Evolutionary conservation across 2,329 filamentous ascomycete species (phyloP), one percentile per base, ranked within the genome.

Genomic region (Pseudocercospora cruenta): DNA sequence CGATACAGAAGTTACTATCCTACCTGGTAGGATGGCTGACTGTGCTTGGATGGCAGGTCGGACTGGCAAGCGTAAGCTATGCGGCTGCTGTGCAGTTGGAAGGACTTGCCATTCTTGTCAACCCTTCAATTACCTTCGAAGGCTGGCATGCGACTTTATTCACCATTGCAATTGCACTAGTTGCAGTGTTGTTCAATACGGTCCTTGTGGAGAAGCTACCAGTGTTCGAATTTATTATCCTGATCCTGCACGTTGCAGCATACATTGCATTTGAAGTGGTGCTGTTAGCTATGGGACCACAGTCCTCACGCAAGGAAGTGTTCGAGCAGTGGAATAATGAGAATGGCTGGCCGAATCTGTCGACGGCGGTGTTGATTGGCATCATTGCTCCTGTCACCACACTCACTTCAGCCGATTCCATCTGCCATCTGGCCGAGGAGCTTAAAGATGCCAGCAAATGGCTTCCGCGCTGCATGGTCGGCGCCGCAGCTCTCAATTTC

Each of bases 141-240:
- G 67, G 75, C 58, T 83, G 81, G 80, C 80, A 83, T 62, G 79
- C 77, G 4, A 82, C 81, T 1, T 72, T 83, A 59, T 69, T 84
- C 24, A 72, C 69, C n/a, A 71, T 75, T 22, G 73, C 67, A 2
- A 64, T 72, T 0, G 64, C 60, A 3, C 31, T 58, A 6, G 67
- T 72, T 10, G 68, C 67, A 7, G 65, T 70, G 19, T 26, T 65
- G 8, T 67, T 75, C 65, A 76, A 76, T 62, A 72, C 66, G 14
- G 68, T 71, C 28, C 57, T 64, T 5, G 68, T 70, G 6, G 64
- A 67, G 12, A 55, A 67, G 9, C 64, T 76, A n/a, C 73, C 74
- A 1, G 9, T 71, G 1, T 58, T 76, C 10, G 74, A 76, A 58
- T 67, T 59, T 12, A 39, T 72, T 12, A 69, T 73, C 14, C 63